These are phyloP conservation scores for Sporodiniella umbellata DNA, from an alignment of 371 early-diverging fungal genomes.

Conservation along the genomic window DNA sequence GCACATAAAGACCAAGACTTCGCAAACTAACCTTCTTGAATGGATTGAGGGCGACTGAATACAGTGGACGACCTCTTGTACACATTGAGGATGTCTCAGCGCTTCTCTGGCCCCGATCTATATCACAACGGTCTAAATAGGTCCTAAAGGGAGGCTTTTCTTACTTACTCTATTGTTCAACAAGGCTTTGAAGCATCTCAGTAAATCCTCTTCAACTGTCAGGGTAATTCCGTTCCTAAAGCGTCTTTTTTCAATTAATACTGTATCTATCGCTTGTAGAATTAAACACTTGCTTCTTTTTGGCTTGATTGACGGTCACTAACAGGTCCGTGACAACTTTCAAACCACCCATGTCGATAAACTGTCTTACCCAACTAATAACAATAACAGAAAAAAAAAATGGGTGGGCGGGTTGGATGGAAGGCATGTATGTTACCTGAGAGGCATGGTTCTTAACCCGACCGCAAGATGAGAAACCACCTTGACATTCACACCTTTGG, in stretches of 20 bases:
- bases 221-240: conserved; percentile 61
- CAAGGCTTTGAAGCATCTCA: conserved; percentile 76
- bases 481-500: conserved; percentile 54
- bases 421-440: too few species aligned
- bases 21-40: conserved; percentile 75
- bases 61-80: conserved; percentile 72
- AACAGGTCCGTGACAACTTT: conserved; percentile 62
- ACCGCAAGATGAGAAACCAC: conserved; percentile 57
- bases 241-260: too few species aligned
- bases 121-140: too few species aligned
- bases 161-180: conserved; percentile 67
- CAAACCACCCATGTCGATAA: conserved; percentile 70
- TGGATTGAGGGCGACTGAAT: conserved; percentile 70
- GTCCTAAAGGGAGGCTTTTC: too few species aligned
- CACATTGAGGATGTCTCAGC: conserved; percentile 63
- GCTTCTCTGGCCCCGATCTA: conserved; percentile 82
- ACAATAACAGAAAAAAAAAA: too few species aligned
- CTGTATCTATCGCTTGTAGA: too few species aligned
- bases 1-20: conserved; percentile 79
- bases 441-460: conserved; percentile 69
- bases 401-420: too few species aligned
- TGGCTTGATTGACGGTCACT: conserved; percentile 46
- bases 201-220: conserved; percentile 71
- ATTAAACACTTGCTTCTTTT: conserved; percentile 41
- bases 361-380: conserved; percentile 63